Base-by-base conservation (phyloP, 192 early-diverging fungal genomes). In the Backusella australiensis region DNA sequence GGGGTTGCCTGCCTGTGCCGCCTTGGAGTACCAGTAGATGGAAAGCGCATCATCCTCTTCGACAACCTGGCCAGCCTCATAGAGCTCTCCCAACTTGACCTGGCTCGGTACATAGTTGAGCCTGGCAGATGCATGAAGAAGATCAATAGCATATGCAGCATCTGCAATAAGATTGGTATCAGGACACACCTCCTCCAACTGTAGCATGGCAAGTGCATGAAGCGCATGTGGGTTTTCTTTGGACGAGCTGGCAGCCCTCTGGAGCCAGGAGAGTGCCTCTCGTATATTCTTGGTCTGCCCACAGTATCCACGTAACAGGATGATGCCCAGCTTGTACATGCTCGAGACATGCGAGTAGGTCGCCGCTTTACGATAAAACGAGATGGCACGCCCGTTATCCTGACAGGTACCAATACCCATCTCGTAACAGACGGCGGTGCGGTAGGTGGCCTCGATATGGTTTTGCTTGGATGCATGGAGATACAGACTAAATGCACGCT, bases 271-370 rank as follows among this genome's bases (percentile, higher is more conserved):
- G 34, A 98, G 87, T n/a, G 93, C 97, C 74, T 99, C 98, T 9
- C 96, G 88, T 14, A 94, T 92, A 76, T 93, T 91, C 32, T 84
- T 73, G 14, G 85, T 73, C 65, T 93, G 90, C 14, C 90, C 90
- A 70, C 96, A 85, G 75, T 89, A 76, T 3, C 98, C 98, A 76
- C 94, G 91, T 77, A 98, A 82, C 44, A 98, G 80, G 34, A 98
- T 93, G 83, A 96, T 90, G 21, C 96, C 98, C 21, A 98, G 84
- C 83, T 98, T 98, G 89, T 96, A 97, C 98, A 99, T 98, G 26
- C 94, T 95, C 0, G 93, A 91, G 17, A 95, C 92, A 76, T 98
- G 96, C 42, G 94, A 92, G 71, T 96, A 82, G 12, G 91, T 89
- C 0, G 96, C 97, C 0, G 95, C 93, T 82, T 98, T 97, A 49